These are phyloP conservation scores for Fusarium setosum DNA, from an alignment of 2,329 filamentous ascomycete species.

Conservation along the genomic window DNA sequence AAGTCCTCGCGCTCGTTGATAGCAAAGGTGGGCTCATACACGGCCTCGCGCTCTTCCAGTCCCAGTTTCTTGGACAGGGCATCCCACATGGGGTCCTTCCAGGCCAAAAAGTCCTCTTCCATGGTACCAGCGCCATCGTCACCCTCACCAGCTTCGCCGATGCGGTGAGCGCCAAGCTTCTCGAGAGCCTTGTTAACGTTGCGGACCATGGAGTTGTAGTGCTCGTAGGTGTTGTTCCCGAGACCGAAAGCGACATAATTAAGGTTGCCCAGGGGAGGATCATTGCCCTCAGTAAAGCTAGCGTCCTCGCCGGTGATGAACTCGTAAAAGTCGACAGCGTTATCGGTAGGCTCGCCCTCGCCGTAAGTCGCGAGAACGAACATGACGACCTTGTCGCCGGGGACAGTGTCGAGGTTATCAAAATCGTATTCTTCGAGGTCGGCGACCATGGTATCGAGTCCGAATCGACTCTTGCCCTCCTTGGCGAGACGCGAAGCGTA, in stretches of 20 bases:
- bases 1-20: conserved; percentile 82
- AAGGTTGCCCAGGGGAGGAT: conserved; percentile 82
- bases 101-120: conserved; percentile 99
- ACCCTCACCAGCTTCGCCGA: conserved; percentile 91
- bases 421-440: conserved; percentile 98
- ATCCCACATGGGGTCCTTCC: conserved; percentile 99
- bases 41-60: conserved; percentile 92
- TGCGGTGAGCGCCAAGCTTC: conserved; percentile 84
- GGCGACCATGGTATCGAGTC: conserved; percentile 97
- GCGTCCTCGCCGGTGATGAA: conserved; percentile 88
- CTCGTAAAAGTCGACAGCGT: conserved; percentile 98
- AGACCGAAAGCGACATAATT: conserved; percentile 96
- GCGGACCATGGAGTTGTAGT: conserved; percentile 99
- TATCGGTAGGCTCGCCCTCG: conserved; percentile 98
- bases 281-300: conserved; percentile 79
- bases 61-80: conserved; percentile 85
- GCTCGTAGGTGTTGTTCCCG: conserved; percentile 99
- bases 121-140: conserved; percentile 98
- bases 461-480: conserved; percentile 96
- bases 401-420: conserved; percentile 90
- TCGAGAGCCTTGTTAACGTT: conserved; percentile 85
- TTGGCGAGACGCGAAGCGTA: conserved; percentile 97
- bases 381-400: conserved; percentile 90
- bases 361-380: conserved; percentile 98
- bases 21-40: conserved; percentile 93